Evolutionary conservation across 2,329 filamentous ascomycete genomes (phyloP), one percentile per base, ranked within the genome.

Genomic region (Colletotrichum chlorophyti): DNA sequence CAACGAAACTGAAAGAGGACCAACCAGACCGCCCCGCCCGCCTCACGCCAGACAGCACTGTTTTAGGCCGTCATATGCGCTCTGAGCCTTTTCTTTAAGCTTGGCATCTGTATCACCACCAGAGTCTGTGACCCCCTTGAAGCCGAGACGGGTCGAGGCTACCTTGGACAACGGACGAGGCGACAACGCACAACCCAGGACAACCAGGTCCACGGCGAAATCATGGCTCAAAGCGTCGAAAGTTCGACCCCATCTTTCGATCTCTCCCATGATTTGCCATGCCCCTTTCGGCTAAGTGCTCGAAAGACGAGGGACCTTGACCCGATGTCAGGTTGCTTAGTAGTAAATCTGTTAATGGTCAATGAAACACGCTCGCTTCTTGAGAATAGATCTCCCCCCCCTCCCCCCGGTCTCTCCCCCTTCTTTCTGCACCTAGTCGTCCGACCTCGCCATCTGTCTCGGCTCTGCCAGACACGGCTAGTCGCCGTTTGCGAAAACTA

Each of bases 381-480:
- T 31, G 31, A 46, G 32, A 52, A 46, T 24, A 35, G 21, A 41
- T 29, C 55, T 23, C 43, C 42, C 46, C 50, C n/a, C n/a, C n/a
- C n/a, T n/a, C n/a, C n/a, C n/a, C n/a, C n/a, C n/a, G n/a, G n/a
- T n/a, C n/a, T n/a, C n/a, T n/a, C n/a, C n/a, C n/a, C n/a, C n/a
- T n/a, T n/a, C n/a, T n/a, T n/a, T n/a, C n/a, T 31, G 50, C 51
- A 42, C 55, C 42, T 42, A 59, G 32, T 59, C 55, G 51, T 59
- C 55, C 55, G 55, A 59, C 55, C 43, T 59, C 37, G 14, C 31
- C 37, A 10, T 48, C 42, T 42, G 38, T 49, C 35, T 54, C 55
- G 55, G 55, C 37, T 24, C 55, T 40, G 31, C 55, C 55, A 55
- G 45, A 59, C 50, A 59, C 55, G 55, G 55, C 55, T 59, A 49